These are phyloP conservation scores for Phytophthora capsici DNA, from an alignment of 352 stramenopile genomes.

Conservation along the genomic window DNA sequence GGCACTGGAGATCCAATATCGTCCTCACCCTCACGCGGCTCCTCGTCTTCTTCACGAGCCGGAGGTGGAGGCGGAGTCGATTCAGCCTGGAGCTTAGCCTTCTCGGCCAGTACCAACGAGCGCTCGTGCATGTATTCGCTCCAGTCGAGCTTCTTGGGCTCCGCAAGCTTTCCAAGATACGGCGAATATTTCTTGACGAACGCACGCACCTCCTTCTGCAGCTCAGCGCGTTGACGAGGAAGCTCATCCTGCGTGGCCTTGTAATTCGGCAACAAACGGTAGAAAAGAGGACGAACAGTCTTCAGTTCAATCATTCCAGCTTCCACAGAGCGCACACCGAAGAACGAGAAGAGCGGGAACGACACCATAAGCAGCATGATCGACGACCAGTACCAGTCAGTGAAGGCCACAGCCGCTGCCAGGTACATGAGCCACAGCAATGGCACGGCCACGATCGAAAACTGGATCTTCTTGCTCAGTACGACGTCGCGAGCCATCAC, in stretches of 20 bases:
- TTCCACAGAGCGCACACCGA: conserved; percentile 86
- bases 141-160: conserved; percentile 82
- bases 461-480: conserved; percentile 94
- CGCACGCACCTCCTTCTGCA: conserved; percentile 78
- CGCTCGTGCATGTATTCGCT: conserved; percentile 85
- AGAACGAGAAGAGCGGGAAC: conserved; percentile 90
- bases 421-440: conserved; percentile 89
- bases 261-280: conserved; percentile 79
- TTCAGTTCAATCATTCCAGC: conserved; percentile 90
- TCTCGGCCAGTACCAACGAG: conserved; percentile 40
- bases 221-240: conserved; percentile 57
- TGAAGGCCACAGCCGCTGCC: conserved; percentile 79
- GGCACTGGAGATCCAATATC: conserved; percentile 38
- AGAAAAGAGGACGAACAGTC: conserved; percentile 84
- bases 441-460: conserved; percentile 92
- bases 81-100: conserved; percentile 38
- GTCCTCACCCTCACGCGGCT: conserved; percentile 34
- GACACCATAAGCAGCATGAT: conserved; percentile 81
- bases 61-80: conserved; percentile 23
- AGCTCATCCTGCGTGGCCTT: conserved; percentile 84
- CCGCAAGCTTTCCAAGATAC: conserved; percentile 68
- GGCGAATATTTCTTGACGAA: conserved; percentile 81
- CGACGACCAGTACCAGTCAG: conserved; percentile 88
- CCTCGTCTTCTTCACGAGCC: conserved; percentile 24
- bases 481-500: conserved; percentile 90